These are phyloP conservation scores for Pulveroboletus ravenelii DNA, from an alignment of 768 basidiomycete species.

Conservation along the genomic window DNA sequence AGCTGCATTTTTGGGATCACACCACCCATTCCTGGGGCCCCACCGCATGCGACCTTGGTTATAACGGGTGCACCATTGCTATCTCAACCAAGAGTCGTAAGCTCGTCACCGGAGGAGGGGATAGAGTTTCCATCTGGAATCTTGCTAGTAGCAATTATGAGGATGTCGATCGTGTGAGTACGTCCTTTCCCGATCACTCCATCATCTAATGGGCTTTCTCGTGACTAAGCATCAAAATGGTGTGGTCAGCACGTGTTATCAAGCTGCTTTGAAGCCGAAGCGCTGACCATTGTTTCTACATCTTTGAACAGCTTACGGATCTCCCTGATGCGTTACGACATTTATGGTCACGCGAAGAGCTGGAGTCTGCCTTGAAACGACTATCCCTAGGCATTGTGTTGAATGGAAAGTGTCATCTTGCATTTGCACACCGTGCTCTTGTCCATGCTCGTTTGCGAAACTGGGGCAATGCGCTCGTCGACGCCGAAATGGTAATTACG, in stretches of 20 bases:
- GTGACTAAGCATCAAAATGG: neutral
- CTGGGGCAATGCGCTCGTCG: slow-evolving; percentile 1
- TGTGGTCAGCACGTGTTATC: neutral
- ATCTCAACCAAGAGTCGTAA: slow-evolving; percentile 5
- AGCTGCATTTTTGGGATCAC: slow-evolving; percentile 11
- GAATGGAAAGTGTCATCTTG: slow-evolving; percentile 1
- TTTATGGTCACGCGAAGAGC: slow-evolving; percentile 4
- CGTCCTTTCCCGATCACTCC: neutral
- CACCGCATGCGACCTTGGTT: neutral
- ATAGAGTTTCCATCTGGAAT: slow-evolving; percentile 14
- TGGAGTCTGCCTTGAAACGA: slow-evolving; percentile 1
- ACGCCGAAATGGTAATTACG: slow-evolving; percentile 12
- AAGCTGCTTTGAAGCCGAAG: no score
- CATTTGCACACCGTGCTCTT: slow-evolving; percentile 9
- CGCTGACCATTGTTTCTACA: neutral
- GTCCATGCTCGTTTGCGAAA: slow-evolving; percentile 6
- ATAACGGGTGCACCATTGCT: slow-evolving; percentile 3
- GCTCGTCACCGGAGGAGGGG: slow-evolving; percentile 9
- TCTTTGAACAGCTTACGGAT: slow-evolving; percentile 10
- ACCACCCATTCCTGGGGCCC: slow-evolving; percentile 1
- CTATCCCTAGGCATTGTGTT: slow-evolving; percentile 9
- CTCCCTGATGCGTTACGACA: neutral
- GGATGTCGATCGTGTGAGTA: neutral
- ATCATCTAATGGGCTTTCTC: neutral
- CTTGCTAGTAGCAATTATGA: neutral